Evolutionary conservation across 2,329 filamentous ascomycete genomes (phyloP).

Genomic region (Domatiomyces globalis): DNA sequence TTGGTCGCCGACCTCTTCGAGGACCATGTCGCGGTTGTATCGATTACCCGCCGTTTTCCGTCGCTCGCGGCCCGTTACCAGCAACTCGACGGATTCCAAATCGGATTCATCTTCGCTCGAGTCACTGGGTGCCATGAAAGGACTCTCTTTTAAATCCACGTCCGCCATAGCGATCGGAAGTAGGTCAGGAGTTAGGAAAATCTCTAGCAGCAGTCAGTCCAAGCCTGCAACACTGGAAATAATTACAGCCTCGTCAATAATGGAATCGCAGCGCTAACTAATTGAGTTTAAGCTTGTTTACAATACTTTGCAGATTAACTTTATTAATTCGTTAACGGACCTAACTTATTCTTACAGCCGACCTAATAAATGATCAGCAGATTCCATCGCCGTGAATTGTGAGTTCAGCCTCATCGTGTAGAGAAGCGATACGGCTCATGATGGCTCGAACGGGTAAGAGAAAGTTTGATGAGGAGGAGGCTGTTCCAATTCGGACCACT

Average conservation of each 20-base stretch:
- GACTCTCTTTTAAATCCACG: conserved; percentile 3
- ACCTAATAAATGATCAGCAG: not conserved
- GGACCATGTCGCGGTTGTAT: conserved; percentile 62
- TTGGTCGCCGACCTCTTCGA: conserved; percentile 56
- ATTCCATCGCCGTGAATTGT: too few species aligned
- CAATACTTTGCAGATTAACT: not conserved
- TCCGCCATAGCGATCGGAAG: not conserved
- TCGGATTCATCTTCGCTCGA: conserved; percentile 23
- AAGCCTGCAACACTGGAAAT: too few species aligned
- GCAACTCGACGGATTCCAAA: conserved; percentile 43
- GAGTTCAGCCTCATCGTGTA: not conserved
- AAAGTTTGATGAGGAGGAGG: conserved; percentile 14
- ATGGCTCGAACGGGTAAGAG: not conserved
- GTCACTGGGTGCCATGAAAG: conserved; percentile 11
- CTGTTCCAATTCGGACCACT: conserved; percentile 10
- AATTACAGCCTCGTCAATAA: not conserved
- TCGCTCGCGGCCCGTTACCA: conserved; percentile 58
- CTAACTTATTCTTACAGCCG: too few species aligned
- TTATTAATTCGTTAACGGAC: too few species aligned
- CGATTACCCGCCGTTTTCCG: conserved; percentile 74
- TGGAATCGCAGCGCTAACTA: not conserved
- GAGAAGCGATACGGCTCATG: not conserved
- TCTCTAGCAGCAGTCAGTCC: too few species aligned
- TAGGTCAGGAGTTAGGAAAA: not conserved
- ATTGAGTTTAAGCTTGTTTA: not conserved